Conservation (phyloP, 805 yeast genomes). For the Metschnikowia shivogae region DNA sequence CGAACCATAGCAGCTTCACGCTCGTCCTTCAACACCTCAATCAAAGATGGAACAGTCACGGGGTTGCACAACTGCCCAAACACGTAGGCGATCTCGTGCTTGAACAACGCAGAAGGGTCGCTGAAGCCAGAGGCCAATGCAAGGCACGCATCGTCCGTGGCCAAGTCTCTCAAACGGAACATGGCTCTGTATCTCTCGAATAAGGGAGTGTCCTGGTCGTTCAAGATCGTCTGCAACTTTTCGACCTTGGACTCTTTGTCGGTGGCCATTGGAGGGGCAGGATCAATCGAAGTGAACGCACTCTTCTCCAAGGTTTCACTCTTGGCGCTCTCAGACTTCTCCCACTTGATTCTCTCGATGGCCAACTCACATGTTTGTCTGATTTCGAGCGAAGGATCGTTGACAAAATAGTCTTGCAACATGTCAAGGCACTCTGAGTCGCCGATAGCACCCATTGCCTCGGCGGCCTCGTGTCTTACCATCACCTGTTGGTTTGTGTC, state of each 20-base stretch:
- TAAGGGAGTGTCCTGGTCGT: constrained; percentile 71
- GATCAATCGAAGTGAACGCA: constrained; percentile 85
- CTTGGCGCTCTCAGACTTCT: constrained; percentile 60
- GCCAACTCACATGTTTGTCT: constrained; percentile 98
- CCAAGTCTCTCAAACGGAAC: constrained; percentile 95
- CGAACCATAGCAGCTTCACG: constrained; percentile 97
- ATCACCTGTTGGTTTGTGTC: constrained; percentile 73
- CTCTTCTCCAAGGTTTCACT: constrained; percentile 71
- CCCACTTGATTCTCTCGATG: constrained; percentile 92
- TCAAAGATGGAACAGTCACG: constrained; percentile 80
- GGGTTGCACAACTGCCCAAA: constrained; percentile 97
- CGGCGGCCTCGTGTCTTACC: constrained; percentile 99
- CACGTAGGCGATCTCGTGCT: constrained; percentile 97
- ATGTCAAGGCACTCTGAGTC: constrained; percentile 67
- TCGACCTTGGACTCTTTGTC: constrained; percentile 51
- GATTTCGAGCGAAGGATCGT: constrained; percentile 83
- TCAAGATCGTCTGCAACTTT: constrained; percentile 63
- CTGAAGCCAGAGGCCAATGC: constrained; percentile 88
- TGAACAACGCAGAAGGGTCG: constrained; percentile 89
- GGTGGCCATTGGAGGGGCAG: constrained; percentile 95
- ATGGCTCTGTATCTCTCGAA: constrained; percentile 97
- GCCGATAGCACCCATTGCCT: constrained; percentile 95
- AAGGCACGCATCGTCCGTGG: constrained; percentile 85
- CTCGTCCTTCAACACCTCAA: constrained; percentile 72
- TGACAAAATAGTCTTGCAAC: constrained; percentile 55